These are phyloP conservation scores for Paraphoma chrysanthemicola DNA, from an alignment of 2,329 filamentous ascomycete species.

Conservation along the genomic window DNA sequence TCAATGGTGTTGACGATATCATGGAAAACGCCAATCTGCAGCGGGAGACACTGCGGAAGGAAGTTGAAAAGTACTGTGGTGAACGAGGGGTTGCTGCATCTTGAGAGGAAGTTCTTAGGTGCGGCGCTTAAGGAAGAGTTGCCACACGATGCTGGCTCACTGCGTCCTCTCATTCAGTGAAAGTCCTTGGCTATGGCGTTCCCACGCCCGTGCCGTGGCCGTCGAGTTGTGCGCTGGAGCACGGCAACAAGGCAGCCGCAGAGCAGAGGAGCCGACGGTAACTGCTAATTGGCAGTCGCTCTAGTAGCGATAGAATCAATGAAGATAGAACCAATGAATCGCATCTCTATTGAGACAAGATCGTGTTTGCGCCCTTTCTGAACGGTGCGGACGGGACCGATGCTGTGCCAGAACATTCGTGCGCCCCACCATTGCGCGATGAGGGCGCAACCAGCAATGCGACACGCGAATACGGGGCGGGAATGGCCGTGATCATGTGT, in stretches of 20 bases:
- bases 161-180: no score
- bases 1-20: constrained; percentile 63
- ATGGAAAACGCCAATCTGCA: constrained; percentile 72
- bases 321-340: background rate
- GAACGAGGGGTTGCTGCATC: constrained; percentile 59
- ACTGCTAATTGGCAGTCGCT: background rate
- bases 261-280: background rate
- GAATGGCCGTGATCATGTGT: background rate
- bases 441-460: background rate
- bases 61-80: constrained; percentile 76
- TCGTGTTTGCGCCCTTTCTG: background rate
- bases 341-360: background rate
- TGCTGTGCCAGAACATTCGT: background rate
- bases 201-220: no score
- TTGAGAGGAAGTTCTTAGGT: constrained; percentile 8
- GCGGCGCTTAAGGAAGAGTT: background rate
- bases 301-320: background rate
- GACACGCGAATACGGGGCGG: background rate
- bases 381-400: background rate
- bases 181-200: no score
- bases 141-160: background rate
- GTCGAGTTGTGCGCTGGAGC: background rate
- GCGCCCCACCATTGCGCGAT: background rate
- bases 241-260: background rate
- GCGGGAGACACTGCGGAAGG: constrained; percentile 70